phyloP scores from a whole-genome alignment of 192 early-diverging fungal species.

The Borealophlyctis nickersoniae region DNA sequence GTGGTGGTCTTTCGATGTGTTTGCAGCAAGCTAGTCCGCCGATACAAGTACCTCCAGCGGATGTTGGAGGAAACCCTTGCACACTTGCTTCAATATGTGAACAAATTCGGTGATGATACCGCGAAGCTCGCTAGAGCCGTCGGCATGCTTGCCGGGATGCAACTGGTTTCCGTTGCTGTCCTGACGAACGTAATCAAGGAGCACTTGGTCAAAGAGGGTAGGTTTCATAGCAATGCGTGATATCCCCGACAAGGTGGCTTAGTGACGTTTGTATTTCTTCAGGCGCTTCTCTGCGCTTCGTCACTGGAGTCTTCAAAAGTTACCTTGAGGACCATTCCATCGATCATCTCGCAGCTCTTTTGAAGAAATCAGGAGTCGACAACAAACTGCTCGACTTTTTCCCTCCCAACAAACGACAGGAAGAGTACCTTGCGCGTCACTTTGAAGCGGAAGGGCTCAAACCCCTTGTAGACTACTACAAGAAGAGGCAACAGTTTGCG shows the following conservation, averaged over 20 bases:
- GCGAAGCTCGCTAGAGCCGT: slow-evolving; percentile 75
- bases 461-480: slow-evolving; percentile 77
- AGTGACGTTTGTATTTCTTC: neutral
- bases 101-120: slow-evolving; percentile 82
- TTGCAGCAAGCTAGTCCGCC: slow-evolving; percentile 75
- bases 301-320: slow-evolving; percentile 77
- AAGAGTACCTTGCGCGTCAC: slow-evolving; percentile 84
- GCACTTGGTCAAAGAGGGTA: slow-evolving; percentile 89
- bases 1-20: neutral
- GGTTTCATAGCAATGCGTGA: neutral
- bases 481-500: slow-evolving; percentile 64
- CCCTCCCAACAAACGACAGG: slow-evolving; percentile 85
- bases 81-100: slow-evolving; percentile 85
- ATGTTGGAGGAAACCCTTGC: slow-evolving; percentile 79
- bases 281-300: slow-evolving; percentile 79
- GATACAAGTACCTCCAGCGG: slow-evolving; percentile 91
- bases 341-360: slow-evolving; percentile 69
- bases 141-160: slow-evolving; percentile 67
- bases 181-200: slow-evolving; percentile 83
- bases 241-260: neutral
- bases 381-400: slow-evolving; percentile 82
- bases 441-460: slow-evolving; percentile 93
- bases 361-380: slow-evolving; percentile 72
- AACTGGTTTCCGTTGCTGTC: slow-evolving; percentile 68
- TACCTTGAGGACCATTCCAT: slow-evolving; percentile 74